These are phyloP conservation scores for Paramecium tetraurelia DNA, from an alignment of 73 alveolate genomes.

Conservation along the genomic window DNA sequence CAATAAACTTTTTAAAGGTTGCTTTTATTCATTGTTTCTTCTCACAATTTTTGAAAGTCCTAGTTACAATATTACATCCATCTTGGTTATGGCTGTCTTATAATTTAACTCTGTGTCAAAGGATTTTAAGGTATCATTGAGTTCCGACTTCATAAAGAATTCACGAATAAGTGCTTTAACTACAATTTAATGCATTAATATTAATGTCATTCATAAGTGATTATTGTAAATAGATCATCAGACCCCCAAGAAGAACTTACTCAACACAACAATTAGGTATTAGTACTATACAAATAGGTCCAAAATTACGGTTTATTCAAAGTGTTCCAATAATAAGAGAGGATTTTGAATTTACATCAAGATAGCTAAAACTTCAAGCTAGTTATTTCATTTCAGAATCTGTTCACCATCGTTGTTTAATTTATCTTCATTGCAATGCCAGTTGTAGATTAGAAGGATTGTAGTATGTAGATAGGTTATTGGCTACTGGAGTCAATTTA, in stretches of 20 bases:
- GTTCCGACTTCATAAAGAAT: not conserved
- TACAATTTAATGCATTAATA: not conserved
- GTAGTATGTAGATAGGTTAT: conserved; percentile 66
- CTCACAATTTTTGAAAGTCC: not conserved
- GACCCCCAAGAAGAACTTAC: conserved; percentile 81
- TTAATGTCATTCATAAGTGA: conserved; percentile 45
- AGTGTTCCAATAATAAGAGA: conserved; percentile 62
- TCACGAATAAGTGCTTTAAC: conserved; percentile 6
- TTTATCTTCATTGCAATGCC: conserved; percentile 91
- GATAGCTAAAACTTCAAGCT: conserved; percentile 74
- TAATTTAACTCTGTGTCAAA: not conserved
- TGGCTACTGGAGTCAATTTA: conserved; percentile 73
- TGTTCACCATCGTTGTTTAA: conserved; percentile 79
- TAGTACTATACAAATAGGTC: not conserved
- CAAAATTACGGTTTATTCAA: conserved; percentile 48
- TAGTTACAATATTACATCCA: not conserved
- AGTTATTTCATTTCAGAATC: conserved; percentile 58
- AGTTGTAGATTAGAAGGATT: conserved; percentile 88
- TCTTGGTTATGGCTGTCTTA: not conserved
- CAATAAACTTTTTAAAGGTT: not conserved
- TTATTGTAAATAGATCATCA: conserved; percentile 75
- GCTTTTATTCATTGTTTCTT: not conserved
- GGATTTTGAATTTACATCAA: conserved; percentile 66
- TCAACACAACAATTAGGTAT: conserved; percentile 61
- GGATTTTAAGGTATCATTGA: not conserved